phyloP scores from a whole-genome alignment of 179 eudicot species.

The Spinacia oleracea region DNA sequence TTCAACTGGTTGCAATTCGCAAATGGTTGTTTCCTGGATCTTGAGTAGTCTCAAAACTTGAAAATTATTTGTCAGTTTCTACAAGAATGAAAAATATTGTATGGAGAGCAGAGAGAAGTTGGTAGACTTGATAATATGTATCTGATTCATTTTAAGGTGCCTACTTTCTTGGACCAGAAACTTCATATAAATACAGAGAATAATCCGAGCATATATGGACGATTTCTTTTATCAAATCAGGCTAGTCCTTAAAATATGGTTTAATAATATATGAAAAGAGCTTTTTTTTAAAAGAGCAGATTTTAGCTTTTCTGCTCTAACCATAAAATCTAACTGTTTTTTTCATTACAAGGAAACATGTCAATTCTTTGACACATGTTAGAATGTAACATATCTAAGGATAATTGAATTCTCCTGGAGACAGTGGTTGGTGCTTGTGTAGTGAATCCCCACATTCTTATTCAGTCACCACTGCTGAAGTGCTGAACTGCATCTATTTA shows the following conservation, averaged over 20 bases:
- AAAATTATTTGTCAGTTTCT: background rate
- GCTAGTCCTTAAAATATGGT: background rate
- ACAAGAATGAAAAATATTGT: background rate
- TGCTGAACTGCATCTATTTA: slow-evolving; percentile 9
- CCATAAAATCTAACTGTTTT: background rate
- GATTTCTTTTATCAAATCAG: background rate
- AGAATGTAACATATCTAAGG: background rate
- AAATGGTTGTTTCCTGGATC: background rate
- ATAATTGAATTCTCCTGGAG: background rate
- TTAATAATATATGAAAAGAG: background rate
- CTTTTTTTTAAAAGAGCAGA: background rate
- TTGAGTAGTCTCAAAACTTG: background rate
- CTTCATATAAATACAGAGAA: background rate
- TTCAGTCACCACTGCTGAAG: slow-evolving; percentile 3
- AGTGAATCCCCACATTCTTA: slow-evolving; percentile 1
- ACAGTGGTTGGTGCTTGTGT: background rate
- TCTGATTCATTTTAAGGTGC: background rate
- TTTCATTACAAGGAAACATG: background rate
- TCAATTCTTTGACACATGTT: background rate
- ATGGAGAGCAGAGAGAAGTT: too few species aligned
- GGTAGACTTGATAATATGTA: background rate
- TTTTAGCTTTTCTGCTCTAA: background rate
- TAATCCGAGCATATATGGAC: background rate
- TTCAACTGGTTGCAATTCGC: background rate
- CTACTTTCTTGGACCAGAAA: background rate